Evolutionary conservation across 2,329 filamentous ascomycete genomes (phyloP).

Genomic region (Penicillium thymicola): DNA sequence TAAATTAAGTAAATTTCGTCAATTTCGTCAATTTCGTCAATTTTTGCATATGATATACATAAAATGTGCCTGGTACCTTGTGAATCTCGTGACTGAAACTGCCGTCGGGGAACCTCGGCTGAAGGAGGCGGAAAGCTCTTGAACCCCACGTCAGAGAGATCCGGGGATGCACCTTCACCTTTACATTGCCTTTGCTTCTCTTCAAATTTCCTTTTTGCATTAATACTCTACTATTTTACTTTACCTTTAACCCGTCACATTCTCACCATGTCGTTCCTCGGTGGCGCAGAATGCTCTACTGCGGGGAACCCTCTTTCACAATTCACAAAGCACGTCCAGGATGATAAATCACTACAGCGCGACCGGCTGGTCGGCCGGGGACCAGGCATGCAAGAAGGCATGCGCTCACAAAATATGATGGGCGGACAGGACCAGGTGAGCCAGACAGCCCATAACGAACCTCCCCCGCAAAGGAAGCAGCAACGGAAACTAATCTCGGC

Average conservation of each 20-base stretch:
- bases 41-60: too few species aligned
- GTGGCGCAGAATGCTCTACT: conserved; percentile 94
- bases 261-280: conserved; percentile 82
- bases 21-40: neutral
- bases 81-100: neutral
- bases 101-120: conserved; percentile 25
- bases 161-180: conserved; percentile 7
- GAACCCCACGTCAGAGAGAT: conserved; percentile 23
- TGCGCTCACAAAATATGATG: conserved; percentile 68
- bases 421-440: conserved; percentile 69
- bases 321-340: conserved; percentile 94
- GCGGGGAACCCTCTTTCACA: conserved; percentile 94
- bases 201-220: neutral
- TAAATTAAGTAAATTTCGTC: neutral
- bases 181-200: conserved; percentile 1
- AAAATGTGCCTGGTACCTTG: neutral
- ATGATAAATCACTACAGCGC: conserved; percentile 91
- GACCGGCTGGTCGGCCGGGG: conserved; percentile 79
- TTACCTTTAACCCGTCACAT: neutral
- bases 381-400: conserved; percentile 69
- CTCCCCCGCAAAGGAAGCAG: neutral
- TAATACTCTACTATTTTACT: neutral
- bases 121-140: conserved; percentile 18
- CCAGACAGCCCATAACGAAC: neutral
- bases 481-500: conserved; percentile 8